These are phyloP conservation scores for Eutrema yunnanense DNA, from an alignment of 345 rosid genomes.

Conservation along the genomic window DNA sequence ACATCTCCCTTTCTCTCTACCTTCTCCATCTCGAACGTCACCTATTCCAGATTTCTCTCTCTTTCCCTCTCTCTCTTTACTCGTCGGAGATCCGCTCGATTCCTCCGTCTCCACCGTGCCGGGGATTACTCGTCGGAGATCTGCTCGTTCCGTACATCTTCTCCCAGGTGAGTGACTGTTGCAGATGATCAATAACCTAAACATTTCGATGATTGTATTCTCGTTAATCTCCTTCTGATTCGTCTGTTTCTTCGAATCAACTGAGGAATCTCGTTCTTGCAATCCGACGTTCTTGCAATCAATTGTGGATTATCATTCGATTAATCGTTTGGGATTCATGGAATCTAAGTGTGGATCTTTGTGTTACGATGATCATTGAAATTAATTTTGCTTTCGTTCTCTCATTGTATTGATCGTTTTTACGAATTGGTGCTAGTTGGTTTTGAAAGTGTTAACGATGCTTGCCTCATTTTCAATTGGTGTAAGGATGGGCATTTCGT, in stretches of 20 bases:
- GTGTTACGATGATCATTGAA: not conserved
- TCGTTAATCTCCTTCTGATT: not conserved
- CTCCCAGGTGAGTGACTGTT: slow-evolving; percentile 7
- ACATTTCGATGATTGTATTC: not conserved
- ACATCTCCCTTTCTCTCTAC: too few species aligned
- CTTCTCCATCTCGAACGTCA: too few species aligned
- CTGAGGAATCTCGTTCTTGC: not conserved
- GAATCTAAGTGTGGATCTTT: not conserved
- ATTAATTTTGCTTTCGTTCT: not conserved
- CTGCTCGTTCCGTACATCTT: not conserved
- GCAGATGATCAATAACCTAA: not conserved
- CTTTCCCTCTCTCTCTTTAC: too few species aligned
- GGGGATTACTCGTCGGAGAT: too few species aligned
- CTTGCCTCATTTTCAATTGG: not conserved
- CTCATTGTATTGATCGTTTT: not conserved
- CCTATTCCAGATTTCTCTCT: too few species aligned
- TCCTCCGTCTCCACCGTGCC: too few species aligned
- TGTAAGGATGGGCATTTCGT: not conserved
- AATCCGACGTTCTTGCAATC: too few species aligned
- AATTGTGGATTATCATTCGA: too few species aligned
- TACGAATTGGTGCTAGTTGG: not conserved
- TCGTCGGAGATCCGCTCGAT: too few species aligned
- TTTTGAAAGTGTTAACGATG: not conserved
- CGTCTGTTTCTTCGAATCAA: not conserved
- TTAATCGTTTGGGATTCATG: too few species aligned